Evolutionary conservation across 2,329 filamentous ascomycete genomes (phyloP), one percentile per base, ranked within the genome.

Genomic region (Didymella lethalis): DNA sequence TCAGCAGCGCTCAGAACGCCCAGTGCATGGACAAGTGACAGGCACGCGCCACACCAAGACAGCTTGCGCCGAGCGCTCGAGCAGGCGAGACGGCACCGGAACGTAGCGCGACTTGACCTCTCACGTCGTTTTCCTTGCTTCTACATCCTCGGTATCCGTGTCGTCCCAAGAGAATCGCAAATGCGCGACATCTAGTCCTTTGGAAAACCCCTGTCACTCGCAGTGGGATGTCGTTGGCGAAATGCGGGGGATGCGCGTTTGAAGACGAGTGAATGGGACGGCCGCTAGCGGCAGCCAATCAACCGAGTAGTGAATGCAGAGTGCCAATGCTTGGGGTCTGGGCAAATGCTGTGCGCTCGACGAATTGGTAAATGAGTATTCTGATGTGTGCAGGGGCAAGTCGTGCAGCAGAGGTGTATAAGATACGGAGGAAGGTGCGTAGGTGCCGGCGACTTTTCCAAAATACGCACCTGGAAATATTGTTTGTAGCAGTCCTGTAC

Each of bases 231-330:
- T 3, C 11, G 43, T 57, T 51, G 54, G 47, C 54, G 43, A 41
- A 52, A 57, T 57, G 54, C 54, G 54, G 54, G 54, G 54, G 54
- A 51, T 31, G 38, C 31, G 36, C 48, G 26, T 6, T 26, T 11
- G 36, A 26, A 25, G 41, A 29, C n/a, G 20, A 48, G 54, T 51
- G 54, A 48, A 51, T 41, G 48, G 32, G 31, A 32, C 25, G 38
- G 36, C 25, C 25, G 18, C n/a, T 25, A 25, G n/a, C n/a, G 7
- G 34, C 16, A 43, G 54, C 46, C 54, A 49, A 49, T 49, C 18
- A 52, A 10, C 23, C 18, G 32, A 29, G 18, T 11, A 34, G 6
- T 18, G 43, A 11, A 29, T 48, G 43, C 18, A 29, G 34, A 40
- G 14, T 50, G 54, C 54, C 54, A 56, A 57, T 41, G 54, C 43